These are phyloP conservation scores for Xylariaceae sp. DNA, from an alignment of 2,329 filamentous ascomycete genomes.

Conservation along the genomic window DNA sequence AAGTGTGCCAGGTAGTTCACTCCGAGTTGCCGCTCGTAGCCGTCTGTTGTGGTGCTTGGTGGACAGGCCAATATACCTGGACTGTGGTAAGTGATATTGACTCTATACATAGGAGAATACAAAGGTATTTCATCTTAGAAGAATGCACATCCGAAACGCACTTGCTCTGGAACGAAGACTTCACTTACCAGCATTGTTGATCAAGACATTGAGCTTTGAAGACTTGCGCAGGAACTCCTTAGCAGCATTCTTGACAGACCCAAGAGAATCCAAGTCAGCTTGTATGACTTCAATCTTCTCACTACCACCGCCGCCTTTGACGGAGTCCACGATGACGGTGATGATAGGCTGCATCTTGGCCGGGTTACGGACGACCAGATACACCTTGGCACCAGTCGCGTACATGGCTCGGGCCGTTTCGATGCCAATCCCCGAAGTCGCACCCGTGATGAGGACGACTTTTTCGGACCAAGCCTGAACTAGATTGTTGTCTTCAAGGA, in stretches of 20 bases:
- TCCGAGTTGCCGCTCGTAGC: slow-evolving; percentile 46
- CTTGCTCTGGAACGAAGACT: no score
- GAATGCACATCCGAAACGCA: no score
- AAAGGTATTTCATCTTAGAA: no score
- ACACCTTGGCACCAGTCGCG: slow-evolving; percentile 10
- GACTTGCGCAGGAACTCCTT: slow-evolving; percentile 11
- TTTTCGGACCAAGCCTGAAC: slow-evolving; percentile 32
- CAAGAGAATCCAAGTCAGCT: slow-evolving; percentile 11
- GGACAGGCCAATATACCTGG: slow-evolving; percentile 12
- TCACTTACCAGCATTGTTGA: slow-evolving; percentile 15
- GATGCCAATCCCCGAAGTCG: slow-evolving; percentile 7
- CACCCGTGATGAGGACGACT: slow-evolving; percentile 7
- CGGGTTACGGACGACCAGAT: slow-evolving; percentile 10
- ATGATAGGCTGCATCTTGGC: slow-evolving; percentile 3
- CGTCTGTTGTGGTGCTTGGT: slow-evolving; percentile 34
- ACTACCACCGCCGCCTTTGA: no score
- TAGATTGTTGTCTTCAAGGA: slow-evolving; percentile 35
- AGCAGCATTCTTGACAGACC: slow-evolving; percentile 9
- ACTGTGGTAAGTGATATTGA: neutral
- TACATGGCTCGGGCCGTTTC: slow-evolving; percentile 8
- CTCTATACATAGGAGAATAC: no score
- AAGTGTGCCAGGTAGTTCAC: slow-evolving; percentile 50
- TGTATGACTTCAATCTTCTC: slow-evolving; percentile 13
- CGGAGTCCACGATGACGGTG: slow-evolving; percentile 1
- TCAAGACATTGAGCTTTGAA: slow-evolving; percentile 13